Base-by-base conservation (phyloP, 768 basidiomycete genomes). In the Hypholoma fasciculare region DNA sequence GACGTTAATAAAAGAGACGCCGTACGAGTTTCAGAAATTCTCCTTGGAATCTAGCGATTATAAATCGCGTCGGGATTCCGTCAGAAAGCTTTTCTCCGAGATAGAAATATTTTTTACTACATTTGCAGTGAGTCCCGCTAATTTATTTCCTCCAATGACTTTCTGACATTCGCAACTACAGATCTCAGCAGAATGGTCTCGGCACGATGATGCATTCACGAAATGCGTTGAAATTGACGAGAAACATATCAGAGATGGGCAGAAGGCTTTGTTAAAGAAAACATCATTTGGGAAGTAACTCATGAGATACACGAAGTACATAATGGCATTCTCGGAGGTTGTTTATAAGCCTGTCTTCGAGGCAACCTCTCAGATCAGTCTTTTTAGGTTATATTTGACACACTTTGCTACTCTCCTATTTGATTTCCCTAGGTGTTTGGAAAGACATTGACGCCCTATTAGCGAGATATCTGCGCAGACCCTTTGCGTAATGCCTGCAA, bases 1-100 rank as follows among this genome's bases (percentile, higher is more conserved):
- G 13, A 57, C 27, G 14, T 7, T 4, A 4, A 12, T 57, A 20
- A 49, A 49, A 30, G 26, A 17, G 17, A n/a, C 30, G 7, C 3
- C 38, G 6, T 50, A 49, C 48, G 46, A 57, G 16, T 17, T 57
- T 17, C 16, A 40, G 27, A 51, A 12, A 13, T 57, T 57, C 56
- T 27, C 38, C 19, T 23, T 50, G 40, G 49, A 50, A 0, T 42
- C 56, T 20, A 4, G 14, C 4, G 56, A 57, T 8, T 57, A 57
- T 39, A 42, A 27, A 7, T 14, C 4, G 23, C 30, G 14, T 38
- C 42, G 34, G 20, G 17, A 19, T 7, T 13, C 36, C 1, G 37
- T 49, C 38, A 36, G 50, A 30, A 20, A 9, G 16, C 8, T 50
- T n/a, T 50, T 43, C 39, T 17, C 38, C 7, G n/a, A 19, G 9